phyloP scores from a whole-genome alignment of 441 rosid genomes.

The Gossypium davidsonii region DNA sequence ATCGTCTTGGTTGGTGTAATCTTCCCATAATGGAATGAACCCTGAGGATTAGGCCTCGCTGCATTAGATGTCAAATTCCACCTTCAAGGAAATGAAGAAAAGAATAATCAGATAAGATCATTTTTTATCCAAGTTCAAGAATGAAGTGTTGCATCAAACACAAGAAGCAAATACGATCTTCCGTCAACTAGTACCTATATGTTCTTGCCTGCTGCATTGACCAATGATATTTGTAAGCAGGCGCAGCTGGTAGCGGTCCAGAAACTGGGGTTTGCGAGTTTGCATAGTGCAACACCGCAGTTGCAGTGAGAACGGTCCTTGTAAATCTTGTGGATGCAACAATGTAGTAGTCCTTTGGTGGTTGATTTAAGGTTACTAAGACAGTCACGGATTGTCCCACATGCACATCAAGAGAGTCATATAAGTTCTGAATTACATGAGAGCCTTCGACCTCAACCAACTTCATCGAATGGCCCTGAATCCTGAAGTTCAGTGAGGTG shows the following conservation, averaged over 20 bases:
- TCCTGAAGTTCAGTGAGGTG: slow-evolving; percentile 71
- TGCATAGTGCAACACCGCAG: slow-evolving; percentile 57
- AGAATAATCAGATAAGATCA: not conserved
- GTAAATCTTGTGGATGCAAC: slow-evolving; percentile 66
- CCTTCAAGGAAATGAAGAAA: slow-evolving; percentile 28
- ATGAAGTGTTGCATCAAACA: not conserved
- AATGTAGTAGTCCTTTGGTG: slow-evolving; percentile 73
- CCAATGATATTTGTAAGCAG: slow-evolving; percentile 44
- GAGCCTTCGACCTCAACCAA: slow-evolving; percentile 92
- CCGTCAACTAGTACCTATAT: slow-evolving; percentile 38
- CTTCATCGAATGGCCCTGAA: slow-evolving; percentile 75
- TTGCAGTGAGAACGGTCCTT: slow-evolving; percentile 35
- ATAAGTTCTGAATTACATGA: slow-evolving; percentile 59
- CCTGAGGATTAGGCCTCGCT: slow-evolving; percentile 94
- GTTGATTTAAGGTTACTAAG: slow-evolving; percentile 61
- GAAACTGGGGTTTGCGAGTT: slow-evolving; percentile 53
- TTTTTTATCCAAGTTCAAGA: not conserved
- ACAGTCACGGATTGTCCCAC: slow-evolving; percentile 83
- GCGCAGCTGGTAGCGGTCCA: slow-evolving; percentile 59
- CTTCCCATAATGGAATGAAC: slow-evolving; percentile 78
- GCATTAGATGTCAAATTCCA: slow-evolving; percentile 94
- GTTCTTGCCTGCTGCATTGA: slow-evolving; percentile 88
- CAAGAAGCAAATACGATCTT: not conserved
- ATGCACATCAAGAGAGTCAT: slow-evolving; percentile 77
- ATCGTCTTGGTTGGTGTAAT: slow-evolving; percentile 52